phyloP scores from a whole-genome alignment of 1,139 yeast genomes.

The Blastobotrys capitulatus region DNA sequence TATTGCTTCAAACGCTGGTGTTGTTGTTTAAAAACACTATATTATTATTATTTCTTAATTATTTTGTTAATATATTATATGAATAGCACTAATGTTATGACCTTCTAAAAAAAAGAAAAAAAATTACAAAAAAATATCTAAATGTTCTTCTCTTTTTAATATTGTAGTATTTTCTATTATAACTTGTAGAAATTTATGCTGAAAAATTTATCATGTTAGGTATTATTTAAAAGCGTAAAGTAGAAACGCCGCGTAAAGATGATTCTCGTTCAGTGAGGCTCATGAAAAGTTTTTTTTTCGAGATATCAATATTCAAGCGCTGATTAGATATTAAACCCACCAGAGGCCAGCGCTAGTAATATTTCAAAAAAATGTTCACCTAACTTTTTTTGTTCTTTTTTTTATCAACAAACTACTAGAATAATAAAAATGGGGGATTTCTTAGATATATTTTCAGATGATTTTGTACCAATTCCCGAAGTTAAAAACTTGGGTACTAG shows the following conservation, averaged over 20 bases:
- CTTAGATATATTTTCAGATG: constrained; percentile 15
- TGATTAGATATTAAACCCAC: too few species aligned
- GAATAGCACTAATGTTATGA: neutral
- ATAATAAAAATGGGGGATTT: neutral
- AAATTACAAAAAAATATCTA: neutral
- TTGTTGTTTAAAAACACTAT: constrained; percentile 70
- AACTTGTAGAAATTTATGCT: neutral
- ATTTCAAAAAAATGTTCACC: too few species aligned
- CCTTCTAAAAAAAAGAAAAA: neutral
- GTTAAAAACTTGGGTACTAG: constrained; percentile 38
- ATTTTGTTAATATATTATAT: constrained; percentile 2
- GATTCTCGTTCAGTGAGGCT: constrained; percentile 1
- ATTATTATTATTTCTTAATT: neutral
- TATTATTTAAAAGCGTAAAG: too few species aligned
- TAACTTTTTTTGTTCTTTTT: neutral
- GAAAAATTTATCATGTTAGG: neutral
- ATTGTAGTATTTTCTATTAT: neutral
- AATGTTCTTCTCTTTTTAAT: neutral
- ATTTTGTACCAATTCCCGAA: constrained; percentile 33
- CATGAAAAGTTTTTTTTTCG: neutral
- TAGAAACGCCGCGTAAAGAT: neutral
- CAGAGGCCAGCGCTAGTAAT: too few species aligned
- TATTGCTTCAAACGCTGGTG: constrained; percentile 99
- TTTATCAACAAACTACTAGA: too few species aligned
- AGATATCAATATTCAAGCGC: too few species aligned